Evolutionary conservation across 805 yeast species (phyloP).

Genomic region (Cyberlindnera veronae): DNA sequence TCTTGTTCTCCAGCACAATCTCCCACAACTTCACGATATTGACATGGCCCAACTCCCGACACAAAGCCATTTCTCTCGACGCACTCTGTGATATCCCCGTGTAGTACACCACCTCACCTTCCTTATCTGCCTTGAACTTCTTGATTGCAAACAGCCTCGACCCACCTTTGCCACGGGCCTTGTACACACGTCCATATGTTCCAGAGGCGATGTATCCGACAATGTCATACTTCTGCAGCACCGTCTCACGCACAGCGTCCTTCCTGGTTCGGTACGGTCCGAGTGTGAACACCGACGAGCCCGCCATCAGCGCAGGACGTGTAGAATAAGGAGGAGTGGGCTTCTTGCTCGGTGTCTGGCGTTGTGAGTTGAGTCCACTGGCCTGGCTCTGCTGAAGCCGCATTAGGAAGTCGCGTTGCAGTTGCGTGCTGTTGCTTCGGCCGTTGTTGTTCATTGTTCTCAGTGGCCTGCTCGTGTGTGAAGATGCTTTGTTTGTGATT

Average conservation of each 20-base stretch:
- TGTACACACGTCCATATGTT: conserved; percentile 93
- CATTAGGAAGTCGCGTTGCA: conserved; percentile 25
- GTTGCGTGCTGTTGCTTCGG: conserved; percentile 15
- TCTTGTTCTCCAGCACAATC: conserved; percentile 80
- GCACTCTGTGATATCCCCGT: conserved; percentile 97
- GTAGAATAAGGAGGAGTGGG: conserved; percentile 12
- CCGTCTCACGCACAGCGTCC: conserved; percentile 66
- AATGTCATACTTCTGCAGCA: conserved; percentile 80
- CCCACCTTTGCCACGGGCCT: conserved; percentile 54
- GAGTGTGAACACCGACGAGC: conserved; percentile 49
- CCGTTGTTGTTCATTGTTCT: no score
- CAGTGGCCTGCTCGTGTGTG: background rate
- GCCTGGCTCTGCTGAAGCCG: conserved; percentile 19
- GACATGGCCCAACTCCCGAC: conserved; percentile 78
- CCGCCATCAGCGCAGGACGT: conserved; percentile 50
- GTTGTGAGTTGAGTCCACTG: conserved; percentile 1
- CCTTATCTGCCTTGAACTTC: conserved; percentile 91
- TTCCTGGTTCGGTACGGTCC: conserved; percentile 59
- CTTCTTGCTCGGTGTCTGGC: conserved; percentile 6
- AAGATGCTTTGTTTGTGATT: background rate
- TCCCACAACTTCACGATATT: conserved; percentile 80
- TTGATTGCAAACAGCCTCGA: conserved; percentile 64
- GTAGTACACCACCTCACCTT: conserved; percentile 82
- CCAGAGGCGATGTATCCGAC: conserved; percentile 98
- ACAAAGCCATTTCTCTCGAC: conserved; percentile 91